These are phyloP conservation scores for Fusarium albidum DNA, from an alignment of 2,329 filamentous ascomycete species.

Conservation along the genomic window DNA sequence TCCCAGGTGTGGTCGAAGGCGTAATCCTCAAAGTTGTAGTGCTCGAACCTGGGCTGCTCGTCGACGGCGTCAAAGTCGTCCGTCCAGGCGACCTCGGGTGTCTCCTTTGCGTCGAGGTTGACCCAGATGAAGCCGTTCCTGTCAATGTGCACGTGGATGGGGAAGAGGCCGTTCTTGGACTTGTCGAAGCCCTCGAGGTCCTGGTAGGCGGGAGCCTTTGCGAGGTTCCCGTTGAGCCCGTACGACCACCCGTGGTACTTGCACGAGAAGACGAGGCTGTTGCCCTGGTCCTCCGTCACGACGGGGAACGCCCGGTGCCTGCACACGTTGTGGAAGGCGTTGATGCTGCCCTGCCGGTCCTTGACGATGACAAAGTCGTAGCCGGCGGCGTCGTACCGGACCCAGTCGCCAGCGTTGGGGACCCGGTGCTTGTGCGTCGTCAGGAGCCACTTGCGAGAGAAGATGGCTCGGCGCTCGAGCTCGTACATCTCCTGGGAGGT, in stretches of 20 bases:
- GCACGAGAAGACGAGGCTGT: conserved; percentile 62
- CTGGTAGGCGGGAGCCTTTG: conserved; percentile 68
- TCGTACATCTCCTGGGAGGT: conserved; percentile 62
- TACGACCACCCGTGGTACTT: conserved; percentile 72
- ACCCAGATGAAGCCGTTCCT: conserved; percentile 65
- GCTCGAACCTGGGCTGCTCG: conserved; percentile 52
- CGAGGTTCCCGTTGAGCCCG: conserved; percentile 62
- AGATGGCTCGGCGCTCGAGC: conserved; percentile 64
- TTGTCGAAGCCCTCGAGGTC: conserved; percentile 64
- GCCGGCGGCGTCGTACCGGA: conserved; percentile 62
- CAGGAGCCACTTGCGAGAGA: conserved; percentile 64
- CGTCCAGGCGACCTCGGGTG: conserved; percentile 58
- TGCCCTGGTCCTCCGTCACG: conserved; percentile 59
- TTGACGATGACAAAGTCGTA: conserved; percentile 63
- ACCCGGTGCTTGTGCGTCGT: conserved; percentile 62
- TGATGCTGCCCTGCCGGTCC: conserved; percentile 60
- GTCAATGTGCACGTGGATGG: conserved; percentile 63
- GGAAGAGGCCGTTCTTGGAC: conserved; percentile 62
- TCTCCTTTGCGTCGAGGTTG: conserved; percentile 59
- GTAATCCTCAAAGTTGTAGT: conserved; percentile 62
- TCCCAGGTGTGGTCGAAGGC: conserved; percentile 65
- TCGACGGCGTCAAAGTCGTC: conserved; percentile 61
- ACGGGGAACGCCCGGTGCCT: conserved; percentile 68
- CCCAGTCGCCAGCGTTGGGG: conserved; percentile 62
- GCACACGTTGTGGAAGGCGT: conserved; percentile 70